Percentiles rank a stretch among this genome's conserved stretches.
These are phyloP conservation scores for Mortierella sp. DNA, from an alignment of 371 early-diverging fungal genomes.

Conservation along the genomic window DNA sequence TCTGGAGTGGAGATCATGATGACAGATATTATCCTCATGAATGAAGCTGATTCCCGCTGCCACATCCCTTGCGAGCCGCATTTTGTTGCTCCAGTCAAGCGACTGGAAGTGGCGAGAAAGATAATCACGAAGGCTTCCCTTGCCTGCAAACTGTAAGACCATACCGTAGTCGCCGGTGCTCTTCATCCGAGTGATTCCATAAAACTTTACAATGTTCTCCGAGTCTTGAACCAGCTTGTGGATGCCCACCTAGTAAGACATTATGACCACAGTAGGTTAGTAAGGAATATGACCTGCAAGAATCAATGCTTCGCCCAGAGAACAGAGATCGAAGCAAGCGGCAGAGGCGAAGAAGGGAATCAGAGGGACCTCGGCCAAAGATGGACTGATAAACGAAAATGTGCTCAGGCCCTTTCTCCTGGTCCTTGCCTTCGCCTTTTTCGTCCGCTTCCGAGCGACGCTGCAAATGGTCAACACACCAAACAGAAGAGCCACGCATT, in stretches of 20 bases:
- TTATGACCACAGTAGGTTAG: too few species aligned
- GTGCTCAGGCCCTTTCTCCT: slow-evolving; percentile 1
- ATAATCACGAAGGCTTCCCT: slow-evolving; percentile 52
- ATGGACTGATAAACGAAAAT: not conserved
- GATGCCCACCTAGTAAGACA: slow-evolving; percentile 45
- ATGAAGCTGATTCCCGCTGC: slow-evolving; percentile 46
- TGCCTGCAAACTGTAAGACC: slow-evolving; percentile 46
- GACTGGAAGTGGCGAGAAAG: slow-evolving; percentile 35
- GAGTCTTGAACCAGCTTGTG: slow-evolving; percentile 46
- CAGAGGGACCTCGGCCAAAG: too few species aligned
- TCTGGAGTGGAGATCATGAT: slow-evolving; percentile 54
- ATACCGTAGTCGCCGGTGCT: slow-evolving; percentile 46
- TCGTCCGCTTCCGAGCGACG: too few species aligned
- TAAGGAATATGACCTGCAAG: too few species aligned
- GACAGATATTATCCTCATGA: slow-evolving; percentile 47
- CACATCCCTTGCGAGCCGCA: slow-evolving; percentile 36
- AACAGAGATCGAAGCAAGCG: too few species aligned
- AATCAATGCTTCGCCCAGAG: too few species aligned
- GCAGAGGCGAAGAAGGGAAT: too few species aligned
- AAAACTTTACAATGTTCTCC: slow-evolving; percentile 51
- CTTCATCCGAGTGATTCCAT: slow-evolving; percentile 42
- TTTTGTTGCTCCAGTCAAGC: slow-evolving; percentile 51
- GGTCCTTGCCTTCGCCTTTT: too few species aligned
- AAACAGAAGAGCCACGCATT: too few species aligned
- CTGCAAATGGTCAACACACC: too few species aligned